Evolutionary conservation across 768 basidiomycete species (phyloP).

Genomic region (Leccinum incarnatum): DNA sequence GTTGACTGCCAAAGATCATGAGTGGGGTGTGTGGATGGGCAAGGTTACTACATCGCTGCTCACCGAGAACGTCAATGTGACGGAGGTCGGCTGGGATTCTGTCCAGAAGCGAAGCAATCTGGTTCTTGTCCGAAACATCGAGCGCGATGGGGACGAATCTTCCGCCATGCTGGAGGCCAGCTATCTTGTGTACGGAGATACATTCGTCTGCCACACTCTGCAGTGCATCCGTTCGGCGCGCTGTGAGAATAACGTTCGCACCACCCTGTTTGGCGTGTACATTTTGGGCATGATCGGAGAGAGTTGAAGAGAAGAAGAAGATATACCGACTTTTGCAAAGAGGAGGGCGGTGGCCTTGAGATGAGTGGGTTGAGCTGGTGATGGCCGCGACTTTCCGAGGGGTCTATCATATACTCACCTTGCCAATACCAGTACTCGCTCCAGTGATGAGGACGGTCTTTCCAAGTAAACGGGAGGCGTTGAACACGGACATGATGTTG

Average conservation of each 20-base stretch:
- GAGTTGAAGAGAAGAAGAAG: neutral
- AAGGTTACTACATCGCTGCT: conserved; percentile 15
- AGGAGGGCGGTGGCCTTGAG: conserved; percentile 79
- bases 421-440: conserved; percentile 87
- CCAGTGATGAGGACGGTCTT: conserved; percentile 90
- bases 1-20: conserved; percentile 42
- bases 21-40: neutral
- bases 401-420: conserved; percentile 48
- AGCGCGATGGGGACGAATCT: conserved; percentile 68
- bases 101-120: conserved; percentile 66
- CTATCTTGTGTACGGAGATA: conserved; percentile 64
- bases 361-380: conserved; percentile 1
- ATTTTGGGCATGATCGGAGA: neutral
- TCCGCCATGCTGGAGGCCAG: conserved; percentile 73
- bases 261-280: conserved; percentile 54
- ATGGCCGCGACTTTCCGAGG: neutral
- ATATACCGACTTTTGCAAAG: conserved; percentile 70
- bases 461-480: conserved; percentile 71
- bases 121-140: conserved; percentile 76
- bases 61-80: conserved; percentile 81
- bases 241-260: conserved; percentile 82
- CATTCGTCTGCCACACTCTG: conserved; percentile 69
- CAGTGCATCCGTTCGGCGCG: conserved; percentile 73
- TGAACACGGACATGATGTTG: conserved; percentile 72
- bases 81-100: conserved; percentile 69